Base-by-base conservation (phyloP, 2,329 filamentous ascomycete species). In the Colletotrichum lupini region DNA sequence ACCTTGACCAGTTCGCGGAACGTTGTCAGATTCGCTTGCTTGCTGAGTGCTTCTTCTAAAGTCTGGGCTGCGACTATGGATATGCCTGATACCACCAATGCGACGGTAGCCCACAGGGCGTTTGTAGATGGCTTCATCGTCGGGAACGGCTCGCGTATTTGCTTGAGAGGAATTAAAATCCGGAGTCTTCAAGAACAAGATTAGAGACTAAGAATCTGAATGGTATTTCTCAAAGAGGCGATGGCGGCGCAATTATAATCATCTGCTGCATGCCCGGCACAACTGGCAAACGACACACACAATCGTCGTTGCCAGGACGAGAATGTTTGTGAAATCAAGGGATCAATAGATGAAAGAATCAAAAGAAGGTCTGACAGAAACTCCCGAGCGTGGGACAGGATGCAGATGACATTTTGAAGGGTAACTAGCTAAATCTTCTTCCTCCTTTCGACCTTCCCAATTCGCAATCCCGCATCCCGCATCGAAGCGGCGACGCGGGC, bases 1-100 rank as follows among this genome's bases (percentile, higher is more conserved):
- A 85, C 85, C 80, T 85, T 80, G 72, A 87, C 83, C 61, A 87
- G 78, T 26, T 79, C 77, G 73, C 84, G 83, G 76, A 84, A 87
- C 1, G 82, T 87, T 8, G 81, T 84, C 46, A 87, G 79, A 69
- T 87, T 85, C 68, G 79, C 78, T 68, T 86, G 81, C 7, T 77
- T 78, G 4, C 79, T 76, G 26, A 87, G 76, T n/a, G 86, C 80
- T 7, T 80, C 79, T 1, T 83, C 84, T 65, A 87, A 73, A 72
- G 85, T 83, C 32, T 79, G 73, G 3, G 74, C 74, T 5, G 75
- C 76, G 7, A 77, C 76, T n/a, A 49, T 68, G 12, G 76, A 65
- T 30, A 52, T 59, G 30, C 49, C 55, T 30, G 72, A 26, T 3
- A 68, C 37, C 12, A 46, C 35, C 32, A 63, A 62, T 24, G 60